Evolutionary conservation across 768 basidiomycete genomes (phyloP).

Genomic region (Cystofilobasidium macerans): DNA sequence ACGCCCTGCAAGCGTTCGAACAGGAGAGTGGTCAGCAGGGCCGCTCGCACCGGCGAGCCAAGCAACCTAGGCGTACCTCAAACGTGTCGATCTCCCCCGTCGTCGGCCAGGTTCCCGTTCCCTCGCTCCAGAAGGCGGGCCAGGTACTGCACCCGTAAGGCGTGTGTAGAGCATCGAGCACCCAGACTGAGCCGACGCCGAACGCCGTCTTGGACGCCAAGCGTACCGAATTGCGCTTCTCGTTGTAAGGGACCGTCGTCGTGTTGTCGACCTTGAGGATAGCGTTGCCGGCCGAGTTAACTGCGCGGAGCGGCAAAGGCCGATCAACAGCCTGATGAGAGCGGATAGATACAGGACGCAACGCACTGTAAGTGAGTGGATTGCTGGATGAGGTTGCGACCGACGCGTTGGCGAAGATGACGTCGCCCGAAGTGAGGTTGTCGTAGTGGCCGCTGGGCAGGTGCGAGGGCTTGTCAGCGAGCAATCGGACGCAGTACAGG

Average conservation of each 20-base stretch:
- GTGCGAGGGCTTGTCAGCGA: not conserved
- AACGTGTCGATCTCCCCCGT: constrained; percentile 65
- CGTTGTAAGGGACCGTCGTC: constrained; percentile 36
- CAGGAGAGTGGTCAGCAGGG: too few relatives aligned
- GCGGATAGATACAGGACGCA: too few relatives aligned
- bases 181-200: constrained; percentile 53
- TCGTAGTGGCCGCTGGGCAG: constrained; percentile 40
- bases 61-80: constrained; percentile 39
- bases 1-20: constrained; percentile 57
- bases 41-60: too few relatives aligned
- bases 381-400: constrained; percentile 19
- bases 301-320: constrained; percentile 25
- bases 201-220: constrained; percentile 51
- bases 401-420: constrained; percentile 37
- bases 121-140: constrained; percentile 12
- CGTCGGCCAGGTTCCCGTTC: constrained; percentile 40
- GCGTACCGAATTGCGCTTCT: constrained; percentile 60
- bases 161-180: constrained; percentile 44
- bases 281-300: constrained; percentile 59
- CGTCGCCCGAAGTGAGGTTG: constrained; percentile 49
- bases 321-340: not conserved
- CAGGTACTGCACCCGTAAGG: constrained; percentile 48
- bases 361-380: not conserved
- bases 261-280: constrained; percentile 50
- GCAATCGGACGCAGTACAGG: too few relatives aligned